Percentiles rank a stretch among this genome's conserved stretches.
Conservation (phyloP, 129 eudicot genomes). For the Ambrosia artemisiifolia region DNA sequence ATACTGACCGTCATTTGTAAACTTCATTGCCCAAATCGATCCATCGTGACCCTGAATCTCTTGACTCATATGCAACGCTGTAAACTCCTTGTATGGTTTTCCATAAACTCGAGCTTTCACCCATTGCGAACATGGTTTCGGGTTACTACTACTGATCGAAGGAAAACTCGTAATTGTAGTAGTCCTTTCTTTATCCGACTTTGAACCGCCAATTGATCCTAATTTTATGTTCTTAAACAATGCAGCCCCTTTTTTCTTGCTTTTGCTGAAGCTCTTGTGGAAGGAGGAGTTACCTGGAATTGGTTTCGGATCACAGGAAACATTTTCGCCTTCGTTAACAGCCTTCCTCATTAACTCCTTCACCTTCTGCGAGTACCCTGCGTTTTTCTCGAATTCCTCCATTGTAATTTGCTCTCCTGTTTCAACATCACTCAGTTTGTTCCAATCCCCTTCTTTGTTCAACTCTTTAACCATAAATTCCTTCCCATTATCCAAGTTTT, state of each 20-base stretch:
- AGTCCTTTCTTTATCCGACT: slow-evolving; percentile 41
- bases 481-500: slow-evolving; percentile 33
- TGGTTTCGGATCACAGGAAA: slow-evolving; percentile 29
- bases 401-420: slow-evolving; percentile 30
- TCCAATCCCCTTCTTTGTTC: slow-evolving; percentile 31
- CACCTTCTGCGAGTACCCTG: slow-evolving; percentile 30
- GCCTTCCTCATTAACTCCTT: slow-evolving; percentile 22
- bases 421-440: slow-evolving; percentile 28
- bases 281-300: slow-evolving; percentile 26
- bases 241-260: slow-evolving; percentile 37
- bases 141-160: neutral
- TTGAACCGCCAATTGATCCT: slow-evolving; percentile 51
- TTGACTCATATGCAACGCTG: slow-evolving; percentile 34
- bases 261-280: slow-evolving; percentile 24
- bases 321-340: slow-evolving; percentile 7
- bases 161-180: neutral
- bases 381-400: slow-evolving; percentile 39
- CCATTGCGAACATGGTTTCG: slow-evolving; percentile 31
- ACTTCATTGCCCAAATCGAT: slow-evolving; percentile 38
- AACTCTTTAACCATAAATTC: slow-evolving; percentile 28
- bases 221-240: slow-evolving; percentile 34
- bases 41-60: slow-evolving; percentile 38
- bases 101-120: slow-evolving; percentile 33
- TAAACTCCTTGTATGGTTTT: slow-evolving; percentile 35
- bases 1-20: slow-evolving; percentile 37